phyloP scores from a whole-genome alignment of 768 basidiomycete genomes.

The Calocybe cyanea region DNA sequence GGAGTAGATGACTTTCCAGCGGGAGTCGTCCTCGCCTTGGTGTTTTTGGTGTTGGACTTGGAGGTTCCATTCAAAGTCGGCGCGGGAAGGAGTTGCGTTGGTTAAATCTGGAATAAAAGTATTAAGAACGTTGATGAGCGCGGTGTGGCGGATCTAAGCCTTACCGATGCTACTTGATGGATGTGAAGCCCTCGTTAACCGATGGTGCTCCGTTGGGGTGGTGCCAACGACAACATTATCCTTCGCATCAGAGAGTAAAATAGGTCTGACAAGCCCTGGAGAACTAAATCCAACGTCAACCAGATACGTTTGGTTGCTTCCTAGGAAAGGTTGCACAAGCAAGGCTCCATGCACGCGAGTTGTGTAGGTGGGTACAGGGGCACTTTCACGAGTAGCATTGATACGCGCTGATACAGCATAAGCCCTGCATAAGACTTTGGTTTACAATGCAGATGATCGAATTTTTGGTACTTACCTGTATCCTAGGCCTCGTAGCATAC shows the following conservation, averaged over 20 bases:
- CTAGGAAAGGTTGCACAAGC: conserved; percentile 26
- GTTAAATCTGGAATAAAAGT: background rate
- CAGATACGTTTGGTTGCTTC: conserved; percentile 25
- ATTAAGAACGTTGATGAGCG: background rate
- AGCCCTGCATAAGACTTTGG: conserved; percentile 16
- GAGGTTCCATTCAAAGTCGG: conserved; percentile 13
- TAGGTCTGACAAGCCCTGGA: conserved; percentile 20
- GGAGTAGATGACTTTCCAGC: conserved; percentile 23
- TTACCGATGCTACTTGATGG: conserved; percentile 19
- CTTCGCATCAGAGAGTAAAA: conserved; percentile 23
- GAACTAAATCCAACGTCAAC: conserved; percentile 30
- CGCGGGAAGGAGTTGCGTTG: background rate
- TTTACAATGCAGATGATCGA: too few species aligned
- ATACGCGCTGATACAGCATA: conserved; percentile 25
- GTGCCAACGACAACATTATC: conserved; percentile 20
- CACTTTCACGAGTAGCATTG: conserved; percentile 15
- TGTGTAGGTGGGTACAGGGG: conserved; percentile 9
- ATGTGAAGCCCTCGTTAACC: conserved; percentile 14
- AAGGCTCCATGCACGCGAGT: conserved; percentile 23
- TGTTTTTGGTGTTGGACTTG: conserved; percentile 15
- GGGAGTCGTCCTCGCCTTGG: background rate
- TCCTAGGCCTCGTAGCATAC: conserved; percentile 19
- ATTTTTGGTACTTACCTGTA: conserved; percentile 18
- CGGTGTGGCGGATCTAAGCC: background rate
- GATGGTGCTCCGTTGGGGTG: conserved; percentile 19